These are phyloP conservation scores for Discostella stelligeroides DNA, from an alignment of 108 stramenopile genomes.

Conservation along the genomic window DNA sequence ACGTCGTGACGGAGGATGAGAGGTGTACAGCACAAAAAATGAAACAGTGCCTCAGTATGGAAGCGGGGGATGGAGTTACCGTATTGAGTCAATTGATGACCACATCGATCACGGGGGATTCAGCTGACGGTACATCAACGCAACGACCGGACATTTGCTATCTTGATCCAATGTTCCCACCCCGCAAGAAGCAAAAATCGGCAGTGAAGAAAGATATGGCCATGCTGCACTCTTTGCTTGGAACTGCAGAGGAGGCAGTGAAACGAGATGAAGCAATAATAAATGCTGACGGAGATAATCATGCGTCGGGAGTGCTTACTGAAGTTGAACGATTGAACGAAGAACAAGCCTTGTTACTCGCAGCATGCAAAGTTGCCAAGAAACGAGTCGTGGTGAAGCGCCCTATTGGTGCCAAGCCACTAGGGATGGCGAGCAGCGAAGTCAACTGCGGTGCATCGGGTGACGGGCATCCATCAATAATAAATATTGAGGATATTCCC, in stretches of 20 bases:
- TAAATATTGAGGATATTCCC: background rate
- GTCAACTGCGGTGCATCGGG: background rate
- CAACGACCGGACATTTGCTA: slow-evolving; percentile 69
- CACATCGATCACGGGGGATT: background rate
- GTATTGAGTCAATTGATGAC: slow-evolving; percentile 26
- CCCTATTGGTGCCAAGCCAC: slow-evolving; percentile 65
- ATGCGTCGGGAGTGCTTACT: background rate
- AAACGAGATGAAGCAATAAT: background rate
- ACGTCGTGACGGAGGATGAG: background rate
- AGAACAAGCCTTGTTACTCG: slow-evolving; percentile 55
- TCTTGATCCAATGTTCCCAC: slow-evolving; percentile 90
- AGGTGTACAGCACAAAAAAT: slow-evolving; percentile 32
- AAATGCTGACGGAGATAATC: background rate
- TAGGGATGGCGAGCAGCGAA: slow-evolving; percentile 36
- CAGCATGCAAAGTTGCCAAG: slow-evolving; percentile 50
- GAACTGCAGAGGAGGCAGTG: slow-evolving; percentile 36
- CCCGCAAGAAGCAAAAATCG: slow-evolving; percentile 64
- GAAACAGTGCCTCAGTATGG: slow-evolving; percentile 43
- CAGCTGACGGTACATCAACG: background rate
- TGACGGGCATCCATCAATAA: background rate
- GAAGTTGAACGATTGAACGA: slow-evolving; percentile 25
- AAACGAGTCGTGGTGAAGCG: slow-evolving; percentile 81
- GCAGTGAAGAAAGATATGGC: slow-evolving; percentile 87
- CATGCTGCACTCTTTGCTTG: slow-evolving; percentile 75
- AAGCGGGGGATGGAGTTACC: slow-evolving; percentile 56